Conservation (phyloP, 73 alveolate genomes). For the Paramecium tetraurelia region DNA sequence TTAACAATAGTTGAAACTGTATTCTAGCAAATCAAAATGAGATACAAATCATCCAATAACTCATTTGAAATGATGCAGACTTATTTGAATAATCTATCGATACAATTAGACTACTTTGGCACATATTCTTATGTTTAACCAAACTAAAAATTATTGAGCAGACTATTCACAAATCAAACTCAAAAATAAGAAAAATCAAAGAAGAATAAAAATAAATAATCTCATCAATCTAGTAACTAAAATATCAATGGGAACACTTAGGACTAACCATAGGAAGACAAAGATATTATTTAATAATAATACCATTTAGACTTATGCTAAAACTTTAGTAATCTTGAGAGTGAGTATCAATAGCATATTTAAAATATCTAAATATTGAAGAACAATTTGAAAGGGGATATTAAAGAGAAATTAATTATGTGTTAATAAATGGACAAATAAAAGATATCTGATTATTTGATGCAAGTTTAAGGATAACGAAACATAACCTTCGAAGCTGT, state of each 20-base stretch:
- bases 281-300: neutral
- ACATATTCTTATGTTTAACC: neutral
- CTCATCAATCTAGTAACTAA: neutral
- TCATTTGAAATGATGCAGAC: neutral
- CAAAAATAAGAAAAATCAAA: neutral
- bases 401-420: neutral
- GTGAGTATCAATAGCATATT: neutral
- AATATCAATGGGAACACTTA: neutral
- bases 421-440: neutral
- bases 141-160: neutral
- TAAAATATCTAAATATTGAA: neutral
- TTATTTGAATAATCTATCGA: neutral
- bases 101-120: neutral
- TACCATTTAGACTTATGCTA: neutral
- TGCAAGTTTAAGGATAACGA: conserved; percentile 27
- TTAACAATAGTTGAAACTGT: neutral
- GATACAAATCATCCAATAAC: conserved; percentile 24
- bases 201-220: neutral
- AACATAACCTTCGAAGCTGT: neutral
- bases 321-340: neutral
- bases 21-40: conserved; percentile 1
- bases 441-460: neutral
- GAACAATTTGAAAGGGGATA: neutral
- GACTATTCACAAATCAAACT: neutral
- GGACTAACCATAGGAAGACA: neutral